These are phyloP conservation scores for Wickerhamiella pararugosa DNA, from an alignment of 1,139 yeast species.

Conservation along the genomic window DNA sequence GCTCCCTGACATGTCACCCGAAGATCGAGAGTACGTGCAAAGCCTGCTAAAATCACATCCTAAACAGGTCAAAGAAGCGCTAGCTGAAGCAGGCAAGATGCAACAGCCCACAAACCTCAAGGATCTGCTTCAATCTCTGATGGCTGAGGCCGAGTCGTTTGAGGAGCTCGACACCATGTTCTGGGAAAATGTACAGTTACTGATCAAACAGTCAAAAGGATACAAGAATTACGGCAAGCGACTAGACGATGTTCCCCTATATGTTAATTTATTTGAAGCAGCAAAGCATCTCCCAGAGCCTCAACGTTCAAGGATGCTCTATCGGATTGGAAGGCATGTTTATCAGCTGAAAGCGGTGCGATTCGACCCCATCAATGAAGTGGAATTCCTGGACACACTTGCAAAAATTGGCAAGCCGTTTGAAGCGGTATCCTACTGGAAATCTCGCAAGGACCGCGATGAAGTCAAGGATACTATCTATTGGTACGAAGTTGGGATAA, in stretches of 20 bases:
- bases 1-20: slow-evolving; percentile 5
- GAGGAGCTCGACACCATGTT: slow-evolving; percentile 1
- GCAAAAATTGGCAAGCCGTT: slow-evolving; percentile 15
- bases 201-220: slow-evolving; percentile 2
- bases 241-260: slow-evolving; percentile 13
- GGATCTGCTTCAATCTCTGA: not conserved
- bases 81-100: not conserved
- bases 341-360: slow-evolving; percentile 21
- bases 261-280: slow-evolving; percentile 19
- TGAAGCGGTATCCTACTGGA: slow-evolving; percentile 21
- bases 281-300: slow-evolving; percentile 18
- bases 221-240: not conserved
- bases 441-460: slow-evolving; percentile 17
- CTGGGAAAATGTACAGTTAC: slow-evolving; percentile 1
- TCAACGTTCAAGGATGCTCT: slow-evolving; percentile 14
- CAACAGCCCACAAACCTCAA: not conserved
- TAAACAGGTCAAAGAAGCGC: not conserved
- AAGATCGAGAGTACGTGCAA: slow-evolving; percentile 2
- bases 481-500: slow-evolving; percentile 25
- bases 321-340: slow-evolving; percentile 14
- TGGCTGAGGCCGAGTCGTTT: not conserved
- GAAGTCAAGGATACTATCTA: slow-evolving; percentile 19
- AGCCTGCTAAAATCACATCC: not conserved
- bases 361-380: slow-evolving; percentile 26
- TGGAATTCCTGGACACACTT: slow-evolving; percentile 23